Percentiles rank a stretch among this genome's conserved stretches.
phyloP scores from a whole-genome alignment of 257 asterid genomes.

The Nicotiana tomentosiformis region DNA sequence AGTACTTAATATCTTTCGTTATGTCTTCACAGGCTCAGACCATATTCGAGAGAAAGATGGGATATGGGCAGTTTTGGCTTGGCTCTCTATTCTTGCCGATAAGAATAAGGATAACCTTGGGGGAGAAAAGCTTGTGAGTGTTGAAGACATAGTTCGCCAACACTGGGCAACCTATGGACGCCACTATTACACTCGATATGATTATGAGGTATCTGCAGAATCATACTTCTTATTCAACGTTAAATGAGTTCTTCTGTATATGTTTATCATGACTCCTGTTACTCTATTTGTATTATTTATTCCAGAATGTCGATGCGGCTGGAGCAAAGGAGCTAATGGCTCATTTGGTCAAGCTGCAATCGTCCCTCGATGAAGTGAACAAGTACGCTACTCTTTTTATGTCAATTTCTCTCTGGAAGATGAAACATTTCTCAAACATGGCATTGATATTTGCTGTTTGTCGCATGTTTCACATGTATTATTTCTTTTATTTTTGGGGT shows the following conservation, averaged over 20 bases:
- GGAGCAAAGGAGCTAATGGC: slow-evolving; percentile 91
- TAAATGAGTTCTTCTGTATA: not conserved
- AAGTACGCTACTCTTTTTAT: slow-evolving; percentile 32
- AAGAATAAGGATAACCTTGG: slow-evolving; percentile 74
- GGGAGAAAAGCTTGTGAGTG: slow-evolving; percentile 75
- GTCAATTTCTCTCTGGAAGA: not conserved
- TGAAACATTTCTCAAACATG: too few relatives aligned
- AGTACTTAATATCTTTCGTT: not conserved
- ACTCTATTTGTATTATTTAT: slow-evolving; percentile 11
- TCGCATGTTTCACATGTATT: too few relatives aligned
- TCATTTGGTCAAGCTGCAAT: slow-evolving; percentile 85
- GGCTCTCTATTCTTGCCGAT: slow-evolving; percentile 86
- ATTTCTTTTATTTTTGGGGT: too few relatives aligned
- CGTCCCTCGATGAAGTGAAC: slow-evolving; percentile 73
- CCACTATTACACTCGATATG: slow-evolving; percentile 95
- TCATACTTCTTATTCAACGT: not conserved
- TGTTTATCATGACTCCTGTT: not conserved
- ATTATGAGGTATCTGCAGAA: slow-evolving; percentile 62
- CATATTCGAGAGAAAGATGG: slow-evolving; percentile 99
- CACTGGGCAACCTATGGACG: slow-evolving; percentile 96
- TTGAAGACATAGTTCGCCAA: slow-evolving; percentile 91
- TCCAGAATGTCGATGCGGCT: slow-evolving; percentile 83
- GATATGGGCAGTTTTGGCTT: slow-evolving; percentile 98
- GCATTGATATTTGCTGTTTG: too few relatives aligned
- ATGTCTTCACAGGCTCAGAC: slow-evolving; percentile 68